phyloP scores from a whole-genome alignment of 805 yeast species.

The Isabelozyma heimii region DNA sequence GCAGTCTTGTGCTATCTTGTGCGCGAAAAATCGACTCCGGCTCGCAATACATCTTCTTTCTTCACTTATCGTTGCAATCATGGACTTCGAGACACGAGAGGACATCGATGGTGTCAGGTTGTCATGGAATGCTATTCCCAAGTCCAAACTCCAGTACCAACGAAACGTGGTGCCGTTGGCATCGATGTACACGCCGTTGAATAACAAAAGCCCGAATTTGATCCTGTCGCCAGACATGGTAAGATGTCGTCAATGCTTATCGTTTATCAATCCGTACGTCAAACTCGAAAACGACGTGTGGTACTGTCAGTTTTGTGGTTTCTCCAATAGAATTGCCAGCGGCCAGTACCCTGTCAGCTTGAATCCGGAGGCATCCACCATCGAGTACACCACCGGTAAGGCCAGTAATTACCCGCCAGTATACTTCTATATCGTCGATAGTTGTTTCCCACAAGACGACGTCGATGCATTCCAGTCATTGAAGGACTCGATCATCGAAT shows the following conservation, averaged over 20 bases:
- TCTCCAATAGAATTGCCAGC: constrained; percentile 42
- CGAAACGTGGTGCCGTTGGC: constrained; percentile 56
- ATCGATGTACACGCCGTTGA: constrained; percentile 58
- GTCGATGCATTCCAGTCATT: constrained; percentile 39
- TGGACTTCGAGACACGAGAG: constrained; percentile 56
- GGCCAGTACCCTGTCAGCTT: constrained; percentile 31
- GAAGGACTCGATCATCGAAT: constrained; percentile 46
- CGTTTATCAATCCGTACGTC: constrained; percentile 54
- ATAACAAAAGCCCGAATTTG: constrained; percentile 32
- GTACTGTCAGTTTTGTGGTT: constrained; percentile 57
- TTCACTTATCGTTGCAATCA: constrained; percentile 4
- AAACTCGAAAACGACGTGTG: constrained; percentile 38
- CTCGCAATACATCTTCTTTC: not conserved
- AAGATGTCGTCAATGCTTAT: constrained; percentile 53
- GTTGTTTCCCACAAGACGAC: constrained; percentile 52
- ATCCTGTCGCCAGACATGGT: constrained; percentile 36
- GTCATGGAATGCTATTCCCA: constrained; percentile 68
- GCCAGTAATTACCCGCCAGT: constrained; percentile 43
- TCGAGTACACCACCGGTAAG: constrained; percentile 48
- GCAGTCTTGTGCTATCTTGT: not conserved
- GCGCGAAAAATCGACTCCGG: not conserved
- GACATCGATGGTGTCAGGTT: constrained; percentile 73
- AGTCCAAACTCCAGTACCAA: constrained; percentile 50
- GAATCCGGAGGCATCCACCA: constrained; percentile 41
- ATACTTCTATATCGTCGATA: constrained; percentile 56